phyloP scores from a whole-genome alignment of 1,284 basidiomycete species.

The Phellinidium pouzarii region DNA sequence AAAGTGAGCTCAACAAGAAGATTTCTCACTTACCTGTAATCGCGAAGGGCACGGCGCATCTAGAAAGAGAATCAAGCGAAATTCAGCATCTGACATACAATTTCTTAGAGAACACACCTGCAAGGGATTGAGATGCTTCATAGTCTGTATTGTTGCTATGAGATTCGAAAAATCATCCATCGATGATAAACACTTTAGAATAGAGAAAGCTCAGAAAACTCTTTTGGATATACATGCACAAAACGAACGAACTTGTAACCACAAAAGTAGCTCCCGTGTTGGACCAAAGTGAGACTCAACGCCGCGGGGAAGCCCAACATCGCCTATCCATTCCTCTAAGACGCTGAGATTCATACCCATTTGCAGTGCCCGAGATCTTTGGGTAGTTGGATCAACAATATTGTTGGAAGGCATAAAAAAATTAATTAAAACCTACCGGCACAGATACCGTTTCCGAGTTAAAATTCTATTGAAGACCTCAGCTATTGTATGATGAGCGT shows the following conservation, averaged over 20 bases:
- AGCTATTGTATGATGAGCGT: slow-evolving; percentile 43
- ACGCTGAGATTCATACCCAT: slow-evolving; percentile 83
- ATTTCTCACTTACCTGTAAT: slow-evolving; percentile 73
- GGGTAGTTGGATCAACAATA: neutral
- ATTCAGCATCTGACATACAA: neutral
- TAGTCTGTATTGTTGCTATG: slow-evolving; percentile 83
- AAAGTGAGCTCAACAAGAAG: neutral
- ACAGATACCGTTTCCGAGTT: slow-evolving; percentile 88
- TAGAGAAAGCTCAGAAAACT: slow-evolving; percentile 19
- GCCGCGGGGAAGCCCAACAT: slow-evolving; percentile 73
- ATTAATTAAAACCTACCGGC: slow-evolving; percentile 48
- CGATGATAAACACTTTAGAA: slow-evolving; percentile 74
- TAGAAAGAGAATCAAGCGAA: slow-evolving; percentile 29
- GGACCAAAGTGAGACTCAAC: slow-evolving; percentile 80
- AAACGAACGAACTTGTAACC: slow-evolving; percentile 69
- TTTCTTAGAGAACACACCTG: slow-evolving; percentile 46
- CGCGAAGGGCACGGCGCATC: slow-evolving; percentile 89
- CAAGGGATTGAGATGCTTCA: slow-evolving; percentile 84
- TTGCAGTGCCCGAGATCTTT: slow-evolving; percentile 79
- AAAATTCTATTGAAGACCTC: slow-evolving; percentile 94
- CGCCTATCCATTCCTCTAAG: slow-evolving; percentile 89
- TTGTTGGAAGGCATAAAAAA: neutral
- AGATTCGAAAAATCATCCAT: slow-evolving; percentile 83
- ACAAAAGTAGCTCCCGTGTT: slow-evolving; percentile 78
- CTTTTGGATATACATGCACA: slow-evolving; percentile 5